Conservation (phyloP, 495 filamentous ascomycete species). For the Sporormia fimetaria region DNA sequence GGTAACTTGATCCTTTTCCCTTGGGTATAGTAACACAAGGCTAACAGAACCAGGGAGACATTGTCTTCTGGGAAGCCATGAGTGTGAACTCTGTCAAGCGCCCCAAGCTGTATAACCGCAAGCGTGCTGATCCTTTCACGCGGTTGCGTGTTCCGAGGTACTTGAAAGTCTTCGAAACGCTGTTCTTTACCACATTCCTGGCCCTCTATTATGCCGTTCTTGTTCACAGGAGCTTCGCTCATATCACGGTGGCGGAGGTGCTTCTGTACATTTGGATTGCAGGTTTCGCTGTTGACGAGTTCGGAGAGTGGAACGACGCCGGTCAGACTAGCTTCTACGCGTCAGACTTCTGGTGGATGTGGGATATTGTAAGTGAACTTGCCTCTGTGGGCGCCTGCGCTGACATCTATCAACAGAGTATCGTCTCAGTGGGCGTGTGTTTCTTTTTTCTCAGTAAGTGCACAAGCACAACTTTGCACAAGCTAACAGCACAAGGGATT, state of each 20-base stretch:
- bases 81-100: conserved; percentile 67
- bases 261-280: conserved; percentile 61
- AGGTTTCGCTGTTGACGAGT: conserved; percentile 79
- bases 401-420: conserved; percentile 32
- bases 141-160: conserved; percentile 84
- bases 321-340: conserved; percentile 24
- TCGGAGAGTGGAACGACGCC: conserved; percentile 19
- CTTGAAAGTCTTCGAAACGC: conserved; percentile 75
- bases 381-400: not conserved
- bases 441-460: conserved; percentile 61
- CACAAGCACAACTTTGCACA: not conserved
- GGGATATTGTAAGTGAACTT: conserved; percentile 48
- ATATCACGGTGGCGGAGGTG: conserved; percentile 42
- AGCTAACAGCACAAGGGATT: conserved; percentile 41
- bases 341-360: conserved; percentile 75
- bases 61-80: conserved; percentile 82
- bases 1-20: conserved; percentile 11
- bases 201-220: conserved; percentile 76
- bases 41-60: conserved; percentile 46
- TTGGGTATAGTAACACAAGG: not conserved
- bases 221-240: conserved; percentile 42
- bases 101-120: conserved; percentile 65
- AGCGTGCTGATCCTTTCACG: conserved; percentile 31
- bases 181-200: conserved; percentile 76
- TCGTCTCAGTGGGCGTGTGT: conserved; percentile 67